phyloP scores from a whole-genome alignment of 116 monocot genomes.

The Posidonia oceanica region DNA sequence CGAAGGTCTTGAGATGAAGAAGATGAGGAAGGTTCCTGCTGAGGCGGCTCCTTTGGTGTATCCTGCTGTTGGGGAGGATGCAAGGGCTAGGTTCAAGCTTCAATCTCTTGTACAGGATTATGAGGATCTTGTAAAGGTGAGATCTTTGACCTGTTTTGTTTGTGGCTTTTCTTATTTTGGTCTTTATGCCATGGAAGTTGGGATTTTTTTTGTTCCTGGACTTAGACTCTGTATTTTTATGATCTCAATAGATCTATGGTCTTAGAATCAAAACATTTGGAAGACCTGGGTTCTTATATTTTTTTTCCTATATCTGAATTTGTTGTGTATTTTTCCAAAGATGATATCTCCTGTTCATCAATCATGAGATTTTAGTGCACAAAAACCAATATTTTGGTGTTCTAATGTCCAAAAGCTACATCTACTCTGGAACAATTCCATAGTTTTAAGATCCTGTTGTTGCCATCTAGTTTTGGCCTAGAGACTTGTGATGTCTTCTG shows the following conservation, averaged over 20 bases:
- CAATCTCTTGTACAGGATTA: conserved; percentile 37
- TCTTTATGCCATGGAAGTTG: no score
- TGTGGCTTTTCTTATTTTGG: background rate
- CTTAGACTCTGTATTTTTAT: background rate
- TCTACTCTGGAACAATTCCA: no score
- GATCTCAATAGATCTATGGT: conserved; percentile 7
- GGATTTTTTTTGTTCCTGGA: no score
- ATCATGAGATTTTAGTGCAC: background rate
- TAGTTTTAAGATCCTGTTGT: no score
- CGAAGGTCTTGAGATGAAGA: conserved; percentile 17
- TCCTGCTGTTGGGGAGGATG: conserved; percentile 18
- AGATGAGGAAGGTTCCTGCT: conserved; percentile 19
- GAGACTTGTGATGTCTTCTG: no score
- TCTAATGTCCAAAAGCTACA: no score
- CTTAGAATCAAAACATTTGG: background rate
- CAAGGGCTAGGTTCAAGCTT: conserved; percentile 27
- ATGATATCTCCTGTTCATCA: background rate
- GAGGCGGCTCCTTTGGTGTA: conserved; percentile 6
- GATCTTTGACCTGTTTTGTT: conserved; percentile 9
- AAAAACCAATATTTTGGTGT: no score
- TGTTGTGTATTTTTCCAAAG: background rate
- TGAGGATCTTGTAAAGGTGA: conserved; percentile 37
- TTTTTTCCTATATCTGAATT: background rate
- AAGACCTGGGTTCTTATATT: background rate
- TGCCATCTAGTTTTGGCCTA: no score